Evolutionary conservation across 2,329 filamentous ascomycete species (phyloP).

Genomic region (Penicillium griseofulvum): DNA sequence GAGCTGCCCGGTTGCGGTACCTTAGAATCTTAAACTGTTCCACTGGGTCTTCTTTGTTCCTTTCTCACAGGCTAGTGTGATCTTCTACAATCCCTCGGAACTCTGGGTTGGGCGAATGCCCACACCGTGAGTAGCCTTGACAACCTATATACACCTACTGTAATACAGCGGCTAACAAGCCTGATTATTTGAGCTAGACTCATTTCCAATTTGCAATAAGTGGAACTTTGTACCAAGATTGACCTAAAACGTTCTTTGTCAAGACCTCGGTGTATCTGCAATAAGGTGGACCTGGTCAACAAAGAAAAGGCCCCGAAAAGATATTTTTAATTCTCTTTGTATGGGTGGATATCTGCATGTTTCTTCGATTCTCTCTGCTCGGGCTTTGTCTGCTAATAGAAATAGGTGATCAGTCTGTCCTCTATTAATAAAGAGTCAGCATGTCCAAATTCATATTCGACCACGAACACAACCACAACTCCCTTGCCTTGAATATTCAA

Average conservation of each 20-base stretch:
- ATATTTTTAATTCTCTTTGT: constrained; percentile 4
- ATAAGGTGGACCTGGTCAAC: neutral
- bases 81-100: neutral
- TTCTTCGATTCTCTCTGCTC: neutral
- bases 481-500: neutral
- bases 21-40: neutral
- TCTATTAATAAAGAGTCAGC: neutral
- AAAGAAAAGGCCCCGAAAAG: neutral
- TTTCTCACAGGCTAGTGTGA: neutral
- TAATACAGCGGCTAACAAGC: neutral
- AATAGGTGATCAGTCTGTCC: neutral
- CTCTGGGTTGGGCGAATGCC: neutral
- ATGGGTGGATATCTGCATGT: no score
- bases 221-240: neutral
- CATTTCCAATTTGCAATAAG: neutral
- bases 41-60: neutral
- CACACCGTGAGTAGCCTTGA: neutral
- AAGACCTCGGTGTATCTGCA: neutral
- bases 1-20: neutral
- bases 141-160: neutral
- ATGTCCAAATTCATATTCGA: neutral
- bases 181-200: neutral
- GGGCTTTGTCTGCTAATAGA: neutral
- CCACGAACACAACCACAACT: neutral
- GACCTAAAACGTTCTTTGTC: neutral